Conservation (phyloP, 805 yeast genomes). For the Pichia paraexigua region DNA sequence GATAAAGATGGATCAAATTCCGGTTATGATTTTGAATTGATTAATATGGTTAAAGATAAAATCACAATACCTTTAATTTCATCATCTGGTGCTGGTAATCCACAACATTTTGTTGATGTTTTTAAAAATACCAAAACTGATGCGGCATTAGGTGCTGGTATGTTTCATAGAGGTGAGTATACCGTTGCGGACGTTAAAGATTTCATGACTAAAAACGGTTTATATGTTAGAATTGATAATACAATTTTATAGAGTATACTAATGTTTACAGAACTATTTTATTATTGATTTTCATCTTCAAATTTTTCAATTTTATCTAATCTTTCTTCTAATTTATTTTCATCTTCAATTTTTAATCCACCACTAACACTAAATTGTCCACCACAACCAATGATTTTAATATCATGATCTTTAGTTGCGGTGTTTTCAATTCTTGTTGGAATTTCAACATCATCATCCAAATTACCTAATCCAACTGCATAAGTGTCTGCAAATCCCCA, state of each 20-base stretch:
- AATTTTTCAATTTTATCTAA: conserved; percentile 44
- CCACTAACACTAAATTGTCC: conserved; percentile 93
- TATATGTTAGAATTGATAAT: conserved; percentile 66
- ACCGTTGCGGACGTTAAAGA: conserved; percentile 78
- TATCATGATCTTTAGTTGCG: conserved; percentile 77
- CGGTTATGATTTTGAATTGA: conserved; percentile 85
- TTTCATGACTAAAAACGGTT: conserved; percentile 48
- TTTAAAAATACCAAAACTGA: conserved; percentile 76
- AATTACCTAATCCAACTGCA: conserved; percentile 85
- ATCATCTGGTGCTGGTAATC: conserved; percentile 95
- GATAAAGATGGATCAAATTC: conserved; percentile 96
- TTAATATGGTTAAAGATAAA: conserved; percentile 65
- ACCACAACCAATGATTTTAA: conserved; percentile 77
- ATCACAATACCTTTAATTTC: conserved; percentile 93
- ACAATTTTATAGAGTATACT: neutral
- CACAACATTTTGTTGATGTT: conserved; percentile 84
- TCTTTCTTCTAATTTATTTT: conserved; percentile 43
- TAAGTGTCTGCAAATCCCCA: conserved; percentile 99
- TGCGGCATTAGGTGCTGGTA: conserved; percentile 98
- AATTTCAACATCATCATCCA: conserved; percentile 75
- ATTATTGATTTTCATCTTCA: conserved; percentile 26
- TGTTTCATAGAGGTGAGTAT: conserved; percentile 94
- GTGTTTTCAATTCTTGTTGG: conserved; percentile 92
- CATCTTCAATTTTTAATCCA: conserved; percentile 55
- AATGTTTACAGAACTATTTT: neutral